Evolutionary conservation across 208 protist genomes (phyloP).

Genomic region (Tritrichomonas musculus): DNA sequence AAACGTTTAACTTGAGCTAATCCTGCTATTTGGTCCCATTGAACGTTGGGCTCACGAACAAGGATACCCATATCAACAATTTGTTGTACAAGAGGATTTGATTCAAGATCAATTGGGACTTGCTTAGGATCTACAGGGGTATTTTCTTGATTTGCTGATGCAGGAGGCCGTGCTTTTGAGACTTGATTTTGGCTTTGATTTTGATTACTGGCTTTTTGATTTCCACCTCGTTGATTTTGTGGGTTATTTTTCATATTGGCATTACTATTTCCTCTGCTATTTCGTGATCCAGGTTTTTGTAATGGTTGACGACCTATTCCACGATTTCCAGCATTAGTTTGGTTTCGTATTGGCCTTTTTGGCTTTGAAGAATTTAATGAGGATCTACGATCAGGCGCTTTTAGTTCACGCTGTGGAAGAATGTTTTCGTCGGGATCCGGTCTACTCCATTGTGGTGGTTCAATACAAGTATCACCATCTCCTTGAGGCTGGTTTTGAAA

Average conservation of each 20-base stretch:
- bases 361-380: not conserved
- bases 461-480: not conserved
- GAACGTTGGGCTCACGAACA: not conserved
- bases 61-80: constrained; percentile 28
- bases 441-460: not conserved
- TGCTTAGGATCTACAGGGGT: not conserved
- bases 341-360: not conserved
- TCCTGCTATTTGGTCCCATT: not conserved
- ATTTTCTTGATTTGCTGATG: not conserved
- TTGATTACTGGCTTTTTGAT: not conserved
- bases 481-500: not conserved
- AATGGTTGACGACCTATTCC: not conserved
- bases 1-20: constrained; percentile 49
- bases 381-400: not conserved
- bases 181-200: not conserved
- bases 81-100: not conserved
- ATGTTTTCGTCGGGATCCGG: not conserved
- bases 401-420: not conserved
- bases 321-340: not conserved
- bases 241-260: too few species aligned
- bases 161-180: not conserved
- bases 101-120: not conserved
- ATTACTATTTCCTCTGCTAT: not conserved
- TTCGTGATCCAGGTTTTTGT: not conserved
- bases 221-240: not conserved